Base-by-base conservation (phyloP, 257 asterid genomes). In the Paraleonurus japonicus region DNA sequence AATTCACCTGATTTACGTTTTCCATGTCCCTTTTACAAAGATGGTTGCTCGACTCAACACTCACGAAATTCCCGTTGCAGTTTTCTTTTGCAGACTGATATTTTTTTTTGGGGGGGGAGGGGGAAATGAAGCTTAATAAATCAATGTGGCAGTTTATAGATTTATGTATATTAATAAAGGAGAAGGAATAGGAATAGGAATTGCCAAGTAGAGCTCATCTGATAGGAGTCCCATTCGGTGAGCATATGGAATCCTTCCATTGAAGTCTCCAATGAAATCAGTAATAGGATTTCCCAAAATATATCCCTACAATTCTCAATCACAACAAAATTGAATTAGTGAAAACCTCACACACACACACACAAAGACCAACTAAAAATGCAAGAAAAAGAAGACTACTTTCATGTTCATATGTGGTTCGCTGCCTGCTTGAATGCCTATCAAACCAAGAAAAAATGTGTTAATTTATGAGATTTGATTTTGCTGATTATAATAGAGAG, bases 141-240 rank as follows among this genome's bases (percentile, higher is more conserved):
- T 48, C 22, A 48, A 1, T 48, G 4, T n/a, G 55, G 23, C 23
- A 48, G 23, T 48, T 45, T 45, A 45, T 41, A 2, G 7, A 45
- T 15, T n/a, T 45, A 45, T 47, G 0, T 16, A 47, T 47, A 13
- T 11, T n/a, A n/a, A n/a, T n/a, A n/a, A n/a, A 9, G 3, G 0
- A 0, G n/a, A 4, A 45, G 7, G 23, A 48, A 15, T 2, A 0
- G 50, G 3, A 11, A 11, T 15, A 45, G 20, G 70, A 71, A 20
- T 47, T 73, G 28, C 85, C 82, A 32, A 10, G 65, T 69, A 81
- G 33, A 81, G 73, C 33, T 68, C 67, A 33, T 78, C 81, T 0
- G 81, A 75, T 1, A 82, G 51, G 48, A 81, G 79, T 26, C 79
- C 85, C 85, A 81, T 67, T 41, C 75, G 79, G 8, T 78, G 55